phyloP scores from a whole-genome alignment of 2,329 filamentous ascomycete species.

The Lachnellula hyalina region DNA sequence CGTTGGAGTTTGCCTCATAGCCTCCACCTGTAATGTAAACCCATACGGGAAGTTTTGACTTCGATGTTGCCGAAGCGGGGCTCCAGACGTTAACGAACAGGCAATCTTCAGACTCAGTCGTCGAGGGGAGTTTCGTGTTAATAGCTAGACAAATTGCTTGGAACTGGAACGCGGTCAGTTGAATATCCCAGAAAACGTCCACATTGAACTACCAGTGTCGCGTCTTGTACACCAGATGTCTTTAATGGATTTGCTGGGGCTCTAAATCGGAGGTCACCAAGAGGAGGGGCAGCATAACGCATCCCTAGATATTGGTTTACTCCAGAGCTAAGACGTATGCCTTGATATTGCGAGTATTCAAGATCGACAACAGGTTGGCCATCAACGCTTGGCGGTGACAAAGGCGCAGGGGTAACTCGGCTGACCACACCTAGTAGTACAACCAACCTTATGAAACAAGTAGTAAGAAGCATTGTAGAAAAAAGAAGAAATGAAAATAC shows the following conservation, averaged over 20 bases:
- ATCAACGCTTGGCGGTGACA: background rate
- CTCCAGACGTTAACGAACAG: slow-evolving; percentile 43
- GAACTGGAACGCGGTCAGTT: slow-evolving; percentile 32
- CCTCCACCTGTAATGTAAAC: slow-evolving; percentile 47
- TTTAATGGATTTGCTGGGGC: slow-evolving; percentile 43
- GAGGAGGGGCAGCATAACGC: slow-evolving; percentile 63
- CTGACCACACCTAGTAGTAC: background rate
- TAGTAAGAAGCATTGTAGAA: background rate
- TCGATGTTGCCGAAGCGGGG: slow-evolving; percentile 35
- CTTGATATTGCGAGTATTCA: slow-evolving; percentile 62
- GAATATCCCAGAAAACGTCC: background rate
- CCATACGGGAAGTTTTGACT: slow-evolving; percentile 47
- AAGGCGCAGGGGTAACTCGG: background rate
- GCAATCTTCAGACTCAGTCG: slow-evolving; percentile 36
- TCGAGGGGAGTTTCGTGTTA: slow-evolving; percentile 25
- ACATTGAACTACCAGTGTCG: slow-evolving; percentile 13
- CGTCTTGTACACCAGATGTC: slow-evolving; percentile 15
- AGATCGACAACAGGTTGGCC: slow-evolving; percentile 47
- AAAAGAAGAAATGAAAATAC: background rate
- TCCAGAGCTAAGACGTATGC: slow-evolving; percentile 47
- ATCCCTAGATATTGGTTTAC: slow-evolving; percentile 68
- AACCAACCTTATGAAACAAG: background rate
- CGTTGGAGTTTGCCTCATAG: slow-evolving; percentile 44
- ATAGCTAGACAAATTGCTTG: slow-evolving; percentile 41
- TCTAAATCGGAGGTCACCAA: slow-evolving; percentile 59